Percentiles rank a stretch among this genome's conserved stretches.
Conservation (phyloP, 352 stramenopile species). For the Phytophthora niederhauseri region DNA sequence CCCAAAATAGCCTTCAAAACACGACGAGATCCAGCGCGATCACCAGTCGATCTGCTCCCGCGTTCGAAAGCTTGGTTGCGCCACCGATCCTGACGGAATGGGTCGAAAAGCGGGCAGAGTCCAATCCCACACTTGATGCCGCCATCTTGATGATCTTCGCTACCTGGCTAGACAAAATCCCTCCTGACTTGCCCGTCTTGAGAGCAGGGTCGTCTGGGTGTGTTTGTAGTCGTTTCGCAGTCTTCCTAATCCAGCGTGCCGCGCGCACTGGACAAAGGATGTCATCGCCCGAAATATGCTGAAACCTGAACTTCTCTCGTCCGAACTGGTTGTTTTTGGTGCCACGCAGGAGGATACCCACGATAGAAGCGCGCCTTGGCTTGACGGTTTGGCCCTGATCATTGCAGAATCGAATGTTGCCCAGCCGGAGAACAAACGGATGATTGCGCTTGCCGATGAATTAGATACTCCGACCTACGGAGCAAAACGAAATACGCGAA, state of each 20-base stretch:
- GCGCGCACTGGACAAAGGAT: neutral
- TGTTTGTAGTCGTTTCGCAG: too few species aligned
- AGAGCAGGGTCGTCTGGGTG: too few species aligned
- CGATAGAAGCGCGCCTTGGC: neutral
- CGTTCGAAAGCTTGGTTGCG: slow-evolving; percentile 23
- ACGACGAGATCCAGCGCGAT: slow-evolving; percentile 25
- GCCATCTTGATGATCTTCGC: slow-evolving; percentile 10
- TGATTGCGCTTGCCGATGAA: slow-evolving; percentile 11
- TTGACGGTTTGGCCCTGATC: neutral
- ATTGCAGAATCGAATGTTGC: neutral
- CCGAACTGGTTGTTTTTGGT: slow-evolving; percentile 36
- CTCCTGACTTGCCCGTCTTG: neutral
- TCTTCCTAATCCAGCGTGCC: neutral
- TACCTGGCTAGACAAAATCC: neutral
- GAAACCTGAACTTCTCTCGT: slow-evolving; percentile 20
- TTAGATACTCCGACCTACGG: slow-evolving; percentile 16
- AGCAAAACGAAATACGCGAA: slow-evolving; percentile 22
- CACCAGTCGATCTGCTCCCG: slow-evolving; percentile 12
- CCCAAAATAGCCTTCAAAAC: slow-evolving; percentile 27
- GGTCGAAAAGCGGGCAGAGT: slow-evolving; percentile 18
- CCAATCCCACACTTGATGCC: too few species aligned
- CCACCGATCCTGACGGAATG: slow-evolving; percentile 32
- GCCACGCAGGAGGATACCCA: slow-evolving; percentile 23
- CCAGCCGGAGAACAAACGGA: neutral
- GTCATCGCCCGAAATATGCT: slow-evolving; percentile 12